Evolutionary conservation across 495 filamentous ascomycete species (phyloP).

Genomic region (Achaetomiella virescens): DNA sequence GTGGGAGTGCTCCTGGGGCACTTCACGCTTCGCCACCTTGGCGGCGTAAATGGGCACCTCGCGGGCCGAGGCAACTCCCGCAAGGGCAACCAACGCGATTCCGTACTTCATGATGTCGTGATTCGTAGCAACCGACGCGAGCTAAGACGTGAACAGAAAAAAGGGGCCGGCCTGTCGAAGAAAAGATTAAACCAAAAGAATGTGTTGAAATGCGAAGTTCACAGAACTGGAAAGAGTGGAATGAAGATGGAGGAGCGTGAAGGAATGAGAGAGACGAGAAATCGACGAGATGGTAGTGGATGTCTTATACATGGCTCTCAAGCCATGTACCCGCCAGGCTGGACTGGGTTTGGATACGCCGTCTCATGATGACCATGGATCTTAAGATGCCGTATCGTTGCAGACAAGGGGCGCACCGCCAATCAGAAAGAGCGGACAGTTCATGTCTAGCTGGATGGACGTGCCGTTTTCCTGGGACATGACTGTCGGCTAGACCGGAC

Average conservation of each 20-base stretch:
- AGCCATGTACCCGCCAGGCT: no score
- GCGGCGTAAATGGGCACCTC: conserved; percentile 26
- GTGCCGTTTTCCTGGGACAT: conserved; percentile 20
- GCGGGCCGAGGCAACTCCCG: conserved; percentile 28
- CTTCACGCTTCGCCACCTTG: conserved; percentile 44
- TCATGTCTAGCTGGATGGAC: not conserved
- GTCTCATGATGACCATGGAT: conserved; percentile 24
- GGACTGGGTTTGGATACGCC: conserved; percentile 12
- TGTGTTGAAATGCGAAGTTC: conserved; percentile 40
- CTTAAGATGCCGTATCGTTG: conserved; percentile 17
- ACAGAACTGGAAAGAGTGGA: conserved; percentile 40
- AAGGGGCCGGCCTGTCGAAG: conserved; percentile 33
- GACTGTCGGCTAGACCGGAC: conserved; percentile 18
- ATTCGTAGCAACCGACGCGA: conserved; percentile 25
- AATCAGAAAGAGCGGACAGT: conserved; percentile 16
- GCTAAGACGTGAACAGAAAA: conserved; percentile 18
- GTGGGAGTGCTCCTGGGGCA: conserved; percentile 61
- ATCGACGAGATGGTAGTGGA: not conserved
- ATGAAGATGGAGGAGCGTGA: conserved; percentile 31
- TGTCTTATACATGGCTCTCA: no score
- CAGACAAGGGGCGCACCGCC: conserved; percentile 15
- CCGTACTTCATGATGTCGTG: conserved; percentile 44
- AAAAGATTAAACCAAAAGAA: conserved; percentile 29
- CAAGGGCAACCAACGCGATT: conserved; percentile 29
- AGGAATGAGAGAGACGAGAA: conserved; percentile 15